Percentiles rank a stretch among this genome's conserved stretches.
Conservation (phyloP, 1,139 yeast genomes). For the Hemisphaericaspora lyxosophila region DNA sequence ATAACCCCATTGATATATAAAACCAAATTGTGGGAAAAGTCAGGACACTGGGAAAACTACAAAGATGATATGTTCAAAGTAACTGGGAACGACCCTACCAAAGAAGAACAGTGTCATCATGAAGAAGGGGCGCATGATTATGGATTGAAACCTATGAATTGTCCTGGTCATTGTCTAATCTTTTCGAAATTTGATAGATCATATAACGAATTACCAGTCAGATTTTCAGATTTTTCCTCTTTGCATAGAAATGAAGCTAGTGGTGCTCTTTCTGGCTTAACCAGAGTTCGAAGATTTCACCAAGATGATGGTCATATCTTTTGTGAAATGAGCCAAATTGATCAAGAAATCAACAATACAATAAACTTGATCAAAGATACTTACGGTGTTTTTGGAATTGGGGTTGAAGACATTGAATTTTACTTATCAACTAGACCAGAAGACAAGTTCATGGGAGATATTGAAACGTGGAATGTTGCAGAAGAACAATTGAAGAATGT, state of each 20-base stretch:
- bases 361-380: slow-evolving; percentile 74
- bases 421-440: slow-evolving; percentile 89
- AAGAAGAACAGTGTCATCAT: slow-evolving; percentile 27
- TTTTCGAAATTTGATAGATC: slow-evolving; percentile 82
- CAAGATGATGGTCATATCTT: slow-evolving; percentile 99
- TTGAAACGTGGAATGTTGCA: slow-evolving; percentile 82
- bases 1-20: slow-evolving; percentile 90
- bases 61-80: slow-evolving; percentile 93
- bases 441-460: slow-evolving; percentile 75
- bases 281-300: slow-evolving; percentile 94
- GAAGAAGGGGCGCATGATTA: slow-evolving; percentile 50
- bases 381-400: slow-evolving; percentile 76
- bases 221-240: slow-evolving; percentile 91
- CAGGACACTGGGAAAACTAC: slow-evolving; percentile 97
- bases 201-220: slow-evolving; percentile 83
- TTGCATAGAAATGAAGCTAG: slow-evolving; percentile 93
- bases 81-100: slow-evolving; percentile 43
- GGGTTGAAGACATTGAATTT: slow-evolving; percentile 53
- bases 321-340: slow-evolving; percentile 81
- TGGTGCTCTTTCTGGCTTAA: slow-evolving; percentile 91
- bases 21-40: slow-evolving; percentile 79
- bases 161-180: slow-evolving; percentile 95
- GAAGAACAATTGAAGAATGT: slow-evolving; percentile 70
- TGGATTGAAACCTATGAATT: slow-evolving; percentile 96
- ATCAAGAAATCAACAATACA: slow-evolving; percentile 72